Evolutionary conservation across 306 rosid species (phyloP).

Genomic region (Cicer chorassanicum): DNA sequence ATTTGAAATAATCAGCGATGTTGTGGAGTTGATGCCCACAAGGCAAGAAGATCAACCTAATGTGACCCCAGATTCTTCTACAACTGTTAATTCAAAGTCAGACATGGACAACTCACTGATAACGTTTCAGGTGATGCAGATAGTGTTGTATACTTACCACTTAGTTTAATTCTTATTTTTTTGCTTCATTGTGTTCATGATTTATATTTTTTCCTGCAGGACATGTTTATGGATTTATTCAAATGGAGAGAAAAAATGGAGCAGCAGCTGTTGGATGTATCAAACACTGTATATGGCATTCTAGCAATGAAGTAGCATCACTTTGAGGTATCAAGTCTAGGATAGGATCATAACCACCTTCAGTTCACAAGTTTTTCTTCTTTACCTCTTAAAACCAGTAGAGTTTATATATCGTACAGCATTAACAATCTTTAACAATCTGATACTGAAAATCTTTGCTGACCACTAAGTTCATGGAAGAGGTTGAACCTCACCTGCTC

Average conservation of each 20-base stretch:
- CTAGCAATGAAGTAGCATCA: slow-evolving; percentile 53
- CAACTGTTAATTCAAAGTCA: slow-evolving; percentile 67
- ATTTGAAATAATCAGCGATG: slow-evolving; percentile 51
- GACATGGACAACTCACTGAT: slow-evolving; percentile 62
- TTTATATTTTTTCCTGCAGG: slow-evolving; percentile 52
- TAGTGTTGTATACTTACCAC: background rate
- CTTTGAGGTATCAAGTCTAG: slow-evolving; percentile 44
- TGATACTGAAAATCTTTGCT: slow-evolving; percentile 42
- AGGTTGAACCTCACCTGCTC: slow-evolving; percentile 43
- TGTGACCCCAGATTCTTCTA: slow-evolving; percentile 79
- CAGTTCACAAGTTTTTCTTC: slow-evolving; percentile 38
- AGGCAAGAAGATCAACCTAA: slow-evolving; percentile 62
- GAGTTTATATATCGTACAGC: slow-evolving; percentile 64
- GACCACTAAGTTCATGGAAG: slow-evolving; percentile 44
- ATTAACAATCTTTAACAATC: slow-evolving; percentile 49
- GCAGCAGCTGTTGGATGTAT: slow-evolving; percentile 68
- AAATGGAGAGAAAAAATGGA: slow-evolving; percentile 84
- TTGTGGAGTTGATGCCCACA: slow-evolving; percentile 48
- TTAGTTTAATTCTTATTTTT: background rate
- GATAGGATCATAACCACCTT: slow-evolving; percentile 48
- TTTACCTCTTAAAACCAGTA: slow-evolving; percentile 48
- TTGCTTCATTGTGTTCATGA: slow-evolving; percentile 21
- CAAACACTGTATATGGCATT: slow-evolving; percentile 64
- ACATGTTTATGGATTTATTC: slow-evolving; percentile 70
- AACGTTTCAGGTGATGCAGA: slow-evolving; percentile 70